Conservation (phyloP, 164 flowering plant species). For the Hamamelis virginiana region DNA sequence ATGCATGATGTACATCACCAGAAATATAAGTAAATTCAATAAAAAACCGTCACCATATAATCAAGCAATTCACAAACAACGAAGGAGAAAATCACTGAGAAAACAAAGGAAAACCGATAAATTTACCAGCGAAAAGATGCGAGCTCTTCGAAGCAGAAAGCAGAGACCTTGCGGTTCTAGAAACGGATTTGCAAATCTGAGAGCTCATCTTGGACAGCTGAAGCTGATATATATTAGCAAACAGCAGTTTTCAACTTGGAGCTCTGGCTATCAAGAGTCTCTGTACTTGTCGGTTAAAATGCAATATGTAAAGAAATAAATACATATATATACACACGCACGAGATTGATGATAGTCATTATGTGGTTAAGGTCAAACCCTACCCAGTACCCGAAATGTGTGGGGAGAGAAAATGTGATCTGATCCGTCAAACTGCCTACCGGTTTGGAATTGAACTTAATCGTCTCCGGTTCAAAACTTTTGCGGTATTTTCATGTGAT, state of each 20-base stretch:
- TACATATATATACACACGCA: too few species aligned
- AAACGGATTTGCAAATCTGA: slow-evolving; percentile 72
- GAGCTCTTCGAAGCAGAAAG: slow-evolving; percentile 61
- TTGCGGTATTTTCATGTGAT: not conserved
- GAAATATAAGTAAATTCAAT: too few species aligned
- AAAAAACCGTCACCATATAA: not conserved
- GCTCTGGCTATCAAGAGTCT: not conserved
- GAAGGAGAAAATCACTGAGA: not conserved
- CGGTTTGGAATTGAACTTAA: not conserved
- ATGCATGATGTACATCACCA: not conserved
- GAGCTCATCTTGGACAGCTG: slow-evolving; percentile 54
- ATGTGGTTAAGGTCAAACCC: not conserved
- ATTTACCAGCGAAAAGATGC: slow-evolving; percentile 50
- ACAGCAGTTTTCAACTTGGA: too few species aligned
- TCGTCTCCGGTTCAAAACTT: not conserved
- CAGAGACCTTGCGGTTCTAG: slow-evolving; percentile 58
- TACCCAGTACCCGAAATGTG: not conserved
- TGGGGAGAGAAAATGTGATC: not conserved
- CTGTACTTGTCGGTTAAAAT: not conserved
- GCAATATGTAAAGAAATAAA: too few species aligned
- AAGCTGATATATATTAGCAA: too few species aligned
- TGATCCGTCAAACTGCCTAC: not conserved
- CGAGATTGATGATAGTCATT: too few species aligned
- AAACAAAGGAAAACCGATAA: not conserved
- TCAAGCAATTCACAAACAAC: not conserved